These are phyloP conservation scores for Pelargonium myrrhifolium DNA, from an alignment of 441 rosid species.

Conservation along the genomic window DNA sequence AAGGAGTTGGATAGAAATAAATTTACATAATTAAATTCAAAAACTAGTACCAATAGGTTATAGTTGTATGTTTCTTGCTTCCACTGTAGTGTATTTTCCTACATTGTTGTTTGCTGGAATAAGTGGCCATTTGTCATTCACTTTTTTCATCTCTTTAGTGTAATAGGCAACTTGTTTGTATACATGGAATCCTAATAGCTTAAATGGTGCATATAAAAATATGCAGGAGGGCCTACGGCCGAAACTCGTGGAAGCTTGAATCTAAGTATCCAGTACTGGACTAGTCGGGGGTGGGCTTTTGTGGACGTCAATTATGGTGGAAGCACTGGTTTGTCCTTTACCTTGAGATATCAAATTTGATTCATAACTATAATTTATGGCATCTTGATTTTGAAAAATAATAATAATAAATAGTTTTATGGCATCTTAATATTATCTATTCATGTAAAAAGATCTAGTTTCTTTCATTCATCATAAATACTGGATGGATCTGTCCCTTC, in stretches of 20 bases:
- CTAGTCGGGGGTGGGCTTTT: conserved; percentile 93
- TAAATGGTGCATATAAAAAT: conserved; percentile 6
- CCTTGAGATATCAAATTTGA: neutral
- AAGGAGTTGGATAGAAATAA: too few relatives aligned
- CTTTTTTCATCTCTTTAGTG: neutral
- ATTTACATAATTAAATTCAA: too few relatives aligned
- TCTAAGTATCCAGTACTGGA: conserved; percentile 79
- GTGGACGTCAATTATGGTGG: conserved; percentile 95
- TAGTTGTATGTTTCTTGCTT: conserved; percentile 1
- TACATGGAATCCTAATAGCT: neutral
- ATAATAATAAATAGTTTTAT: neutral
- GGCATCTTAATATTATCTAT: neutral
- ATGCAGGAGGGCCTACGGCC: conserved; percentile 74
- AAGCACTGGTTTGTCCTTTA: conserved; percentile 73
- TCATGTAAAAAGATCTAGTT: neutral
- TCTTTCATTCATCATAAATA: neutral
- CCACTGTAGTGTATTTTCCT: neutral
- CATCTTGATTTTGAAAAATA: conserved; percentile 2
- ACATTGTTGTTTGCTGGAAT: conserved; percentile 7
- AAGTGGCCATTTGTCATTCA: neutral
- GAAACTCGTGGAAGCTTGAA: conserved; percentile 66
- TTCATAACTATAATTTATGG: conserved; percentile 4
- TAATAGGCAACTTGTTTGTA: neutral
- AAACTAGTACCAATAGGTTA: neutral
- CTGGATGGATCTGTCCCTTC: neutral